Conservation (phyloP, 345 rosid species). For the Angophora floribunda region DNA sequence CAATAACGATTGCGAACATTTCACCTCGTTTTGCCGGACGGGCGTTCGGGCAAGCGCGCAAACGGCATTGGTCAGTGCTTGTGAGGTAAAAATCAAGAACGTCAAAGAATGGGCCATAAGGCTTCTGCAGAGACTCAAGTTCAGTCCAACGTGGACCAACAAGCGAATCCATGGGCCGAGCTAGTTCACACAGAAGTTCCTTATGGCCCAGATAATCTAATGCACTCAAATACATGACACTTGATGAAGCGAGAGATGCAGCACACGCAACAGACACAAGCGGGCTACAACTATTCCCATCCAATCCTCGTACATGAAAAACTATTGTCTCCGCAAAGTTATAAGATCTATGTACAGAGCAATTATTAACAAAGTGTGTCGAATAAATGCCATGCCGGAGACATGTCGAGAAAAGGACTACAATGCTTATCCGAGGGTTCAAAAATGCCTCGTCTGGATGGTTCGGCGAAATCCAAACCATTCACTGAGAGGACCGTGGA, state of each 20-base stretch:
- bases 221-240: background rate
- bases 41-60: background rate
- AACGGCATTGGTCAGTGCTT: background rate
- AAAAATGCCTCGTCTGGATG: background rate
- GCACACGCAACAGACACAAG: background rate
- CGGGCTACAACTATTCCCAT: background rate
- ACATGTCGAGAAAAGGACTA: background rate
- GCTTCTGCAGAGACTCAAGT: background rate
- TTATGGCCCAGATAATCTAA: background rate
- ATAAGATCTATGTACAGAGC: no score
- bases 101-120: background rate
- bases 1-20: background rate
- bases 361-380: background rate
- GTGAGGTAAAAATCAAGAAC: background rate
- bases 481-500: background rate
- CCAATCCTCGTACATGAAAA: background rate
- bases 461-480: rapidly evolving
- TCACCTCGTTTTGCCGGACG: background rate
- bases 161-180: background rate
- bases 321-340: background rate
- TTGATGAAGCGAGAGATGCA: background rate
- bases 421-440: background rate
- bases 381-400: background rate
- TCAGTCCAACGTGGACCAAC: background rate
- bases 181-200: background rate